Base-by-base conservation (phyloP, 352 stramenopile species). In the Phytopythium boreale region DNA sequence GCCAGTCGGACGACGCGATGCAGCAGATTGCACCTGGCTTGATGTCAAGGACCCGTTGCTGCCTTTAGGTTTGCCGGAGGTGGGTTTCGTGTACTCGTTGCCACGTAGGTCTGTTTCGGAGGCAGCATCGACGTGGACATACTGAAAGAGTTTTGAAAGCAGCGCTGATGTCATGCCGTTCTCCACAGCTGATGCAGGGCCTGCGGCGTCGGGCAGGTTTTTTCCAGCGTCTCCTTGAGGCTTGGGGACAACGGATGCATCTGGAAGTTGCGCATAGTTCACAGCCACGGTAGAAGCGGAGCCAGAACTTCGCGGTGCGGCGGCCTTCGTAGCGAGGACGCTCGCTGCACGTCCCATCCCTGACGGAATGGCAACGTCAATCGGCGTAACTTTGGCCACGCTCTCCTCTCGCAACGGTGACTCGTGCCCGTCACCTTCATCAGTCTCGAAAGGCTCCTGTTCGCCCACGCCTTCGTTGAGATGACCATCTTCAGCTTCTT, bases 111-210 rank as follows among this genome's bases (percentile, higher is more conserved):
- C 2, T 9, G 37, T 43, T 39, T 39, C 10, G 34, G 5, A 11
- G 5, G 5, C 34, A 43, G 37, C 2, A 10, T 50, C 44, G 3
- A n/a, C 44, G 20, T 50, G 15, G 1, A 27, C 44, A n/a, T 50
- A 50, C 44, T 50, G 19, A n/a, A 50, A 50, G 4, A 50, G 44
- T 50, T 27, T 50, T n/a, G 44, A 50, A 14, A 50, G 44, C n/a
- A 50, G 20, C 8, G 44, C 44, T 14, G 44, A 29, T 5, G 44
- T 50, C n/a, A 22, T 22, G 8, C 2, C 44, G 8, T 50, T 50
- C 8, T 14, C 44, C 1, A 14, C 15, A 22, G 29, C 15, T 27
- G 27, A 17, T 8, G 4, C 14, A 1, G n/a, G 5, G 2, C 29
- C 51, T 9, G 26, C 29, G 9, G 19, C 11, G 6, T 5, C 4